Base-by-base conservation (phyloP, 148 eudicot species). In the Silene latifolia region DNA sequence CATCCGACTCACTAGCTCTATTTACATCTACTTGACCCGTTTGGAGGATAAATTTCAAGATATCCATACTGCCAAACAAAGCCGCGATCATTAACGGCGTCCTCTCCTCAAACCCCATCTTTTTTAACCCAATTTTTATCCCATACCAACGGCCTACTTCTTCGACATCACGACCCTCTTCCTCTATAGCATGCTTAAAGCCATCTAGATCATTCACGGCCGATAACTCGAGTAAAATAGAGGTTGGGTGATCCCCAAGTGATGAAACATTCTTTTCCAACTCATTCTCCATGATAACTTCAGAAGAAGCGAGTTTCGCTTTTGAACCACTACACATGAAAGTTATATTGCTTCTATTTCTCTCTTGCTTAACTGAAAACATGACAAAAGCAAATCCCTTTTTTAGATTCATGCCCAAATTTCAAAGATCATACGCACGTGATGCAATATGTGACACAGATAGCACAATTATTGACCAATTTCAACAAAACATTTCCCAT, bases 81-180 rank as follows among this genome's bases (percentile, higher is more conserved):
- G 99, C 83, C 77, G 99, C 97, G 62, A 96, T 72, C 97, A 90
- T 85, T 61, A 96, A 78, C 0, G 99, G 97, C 2, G 98, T 96
- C 77, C 99, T 81, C 84, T 90, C 93, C 63, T 88, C 97, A 32
- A 85, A 86, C 11, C 89, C 89, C 89, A 96, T 82, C 89, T 89
- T 88, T 80, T 88, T 96, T 9, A 87, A 92, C 76, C 98, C 94
- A 24, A 86, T 63, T 81, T 78, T 86, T 78, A 93, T 80, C 25
- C 92, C 92, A 72, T 90, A 96, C 99, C 99, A 96, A 17, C 69
- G 72, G 9, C 93, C 82, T 3, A 75, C 72, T 75, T 79, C 87
- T 79, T 89, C 86, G 12, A 90, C 29, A 78, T 87, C 83, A 65
- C 24, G 73, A 72, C 90, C 89, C 58, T 81, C 88, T 72, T 85